phyloP scores from a whole-genome alignment of 1,284 basidiomycete species.

The Moesziomyces sp. region DNA sequence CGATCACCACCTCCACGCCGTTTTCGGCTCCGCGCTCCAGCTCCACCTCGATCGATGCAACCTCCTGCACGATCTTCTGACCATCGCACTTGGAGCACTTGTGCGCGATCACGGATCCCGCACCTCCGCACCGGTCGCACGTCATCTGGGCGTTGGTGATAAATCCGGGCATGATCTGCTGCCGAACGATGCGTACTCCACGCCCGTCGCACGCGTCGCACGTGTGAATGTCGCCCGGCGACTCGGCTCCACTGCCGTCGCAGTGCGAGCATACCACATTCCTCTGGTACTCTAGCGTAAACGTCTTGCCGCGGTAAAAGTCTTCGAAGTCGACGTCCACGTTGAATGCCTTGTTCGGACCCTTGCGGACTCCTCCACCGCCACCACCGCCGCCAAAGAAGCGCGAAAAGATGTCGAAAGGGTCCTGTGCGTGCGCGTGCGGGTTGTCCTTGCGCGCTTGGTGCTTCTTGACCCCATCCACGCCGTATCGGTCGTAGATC shows the following conservation, averaged over 20 bases:
- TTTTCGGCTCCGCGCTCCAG: slow-evolving; percentile 60
- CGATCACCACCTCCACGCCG: slow-evolving; percentile 58
- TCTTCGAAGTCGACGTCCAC: slow-evolving; percentile 58
- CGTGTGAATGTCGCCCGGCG: slow-evolving; percentile 58
- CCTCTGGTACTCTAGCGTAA: slow-evolving; percentile 57
- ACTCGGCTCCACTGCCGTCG: slow-evolving; percentile 65
- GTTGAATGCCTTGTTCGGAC: slow-evolving; percentile 62
- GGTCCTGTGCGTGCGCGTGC: slow-evolving; percentile 53
- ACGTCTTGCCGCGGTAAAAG: slow-evolving; percentile 59
- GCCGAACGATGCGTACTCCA: slow-evolving; percentile 61
- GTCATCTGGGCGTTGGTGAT: slow-evolving; percentile 62
- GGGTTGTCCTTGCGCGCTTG: slow-evolving; percentile 53
- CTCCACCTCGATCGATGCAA: slow-evolving; percentile 60
- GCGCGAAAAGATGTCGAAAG: slow-evolving; percentile 64
- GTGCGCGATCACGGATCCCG: slow-evolving; percentile 58
- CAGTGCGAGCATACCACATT: slow-evolving; percentile 62
- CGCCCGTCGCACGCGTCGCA: slow-evolving; percentile 60
- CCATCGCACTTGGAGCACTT: slow-evolving; percentile 58
- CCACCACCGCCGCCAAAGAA: slow-evolving; percentile 63
- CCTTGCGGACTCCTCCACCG: slow-evolving; percentile 51
- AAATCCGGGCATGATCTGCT: slow-evolving; percentile 68
- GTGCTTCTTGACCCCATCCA: slow-evolving; percentile 65
- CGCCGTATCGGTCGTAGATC: slow-evolving; percentile 64
- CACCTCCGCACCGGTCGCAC: slow-evolving; percentile 60
- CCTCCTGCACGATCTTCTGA: slow-evolving; percentile 57